phyloP scores from a whole-genome alignment of 2,329 filamentous ascomycete species.

The Trichoderma oligosporum region DNA sequence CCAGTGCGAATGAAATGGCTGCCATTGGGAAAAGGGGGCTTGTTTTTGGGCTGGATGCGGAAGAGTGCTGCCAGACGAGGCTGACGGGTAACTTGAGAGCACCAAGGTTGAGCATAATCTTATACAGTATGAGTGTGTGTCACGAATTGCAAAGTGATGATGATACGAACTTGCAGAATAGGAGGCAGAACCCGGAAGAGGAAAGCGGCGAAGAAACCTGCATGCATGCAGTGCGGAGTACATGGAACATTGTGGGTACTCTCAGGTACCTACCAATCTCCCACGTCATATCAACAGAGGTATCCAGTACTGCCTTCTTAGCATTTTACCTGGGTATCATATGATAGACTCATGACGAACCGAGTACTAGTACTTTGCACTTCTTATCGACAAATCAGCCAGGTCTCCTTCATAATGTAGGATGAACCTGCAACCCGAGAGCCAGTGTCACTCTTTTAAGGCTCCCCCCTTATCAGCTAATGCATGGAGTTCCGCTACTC shows the following conservation, averaged over 20 bases:
- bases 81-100: constrained; percentile 1
- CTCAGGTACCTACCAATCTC: not conserved
- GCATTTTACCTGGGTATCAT: not conserved
- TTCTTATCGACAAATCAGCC: not conserved
- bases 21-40: constrained; percentile 7
- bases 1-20: not conserved
- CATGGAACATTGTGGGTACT: constrained; percentile 4
- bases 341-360: not conserved
- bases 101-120: not conserved
- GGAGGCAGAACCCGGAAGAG: constrained; percentile 14
- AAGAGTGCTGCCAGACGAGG: constrained; percentile 6
- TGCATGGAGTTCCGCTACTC: too few relatives aligned
- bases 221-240: constrained; percentile 14
- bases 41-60: constrained; percentile 15
- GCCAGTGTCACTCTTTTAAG: not conserved
- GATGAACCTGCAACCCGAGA: not conserved
- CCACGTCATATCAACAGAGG: constrained; percentile 1
- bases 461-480: not conserved
- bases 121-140: constrained; percentile 1
- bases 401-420: not conserved
- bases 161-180: constrained; percentile 7
- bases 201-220: constrained; percentile 14
- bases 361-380: not conserved
- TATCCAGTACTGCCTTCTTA: not conserved
- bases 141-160: not conserved